Conservation (phyloP, 257 asterid species). For the Marsdenia floribunda region DNA sequence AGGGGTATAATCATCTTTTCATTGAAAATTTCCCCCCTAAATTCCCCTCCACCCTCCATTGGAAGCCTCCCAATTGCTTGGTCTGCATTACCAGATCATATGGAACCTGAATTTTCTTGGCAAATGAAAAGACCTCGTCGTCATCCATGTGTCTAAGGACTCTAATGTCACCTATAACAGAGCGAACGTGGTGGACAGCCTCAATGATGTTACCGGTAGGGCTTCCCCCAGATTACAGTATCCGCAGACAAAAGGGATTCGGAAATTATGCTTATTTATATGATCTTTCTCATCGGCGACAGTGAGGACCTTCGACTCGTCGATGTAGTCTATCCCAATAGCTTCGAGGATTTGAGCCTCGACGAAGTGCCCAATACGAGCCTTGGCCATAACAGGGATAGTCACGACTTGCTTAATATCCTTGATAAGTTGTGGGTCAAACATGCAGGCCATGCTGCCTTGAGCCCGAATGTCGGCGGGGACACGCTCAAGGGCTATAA, state of each 20-base stretch:
- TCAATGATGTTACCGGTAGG: constrained; percentile 76
- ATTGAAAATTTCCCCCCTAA: no score
- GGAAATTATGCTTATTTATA: constrained; percentile 86
- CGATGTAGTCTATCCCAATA: constrained; percentile 76
- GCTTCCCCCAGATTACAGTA: constrained; percentile 95
- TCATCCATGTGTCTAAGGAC: constrained; percentile 80
- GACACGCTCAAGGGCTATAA: constrained; percentile 91
- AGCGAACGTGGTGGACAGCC: constrained; percentile 91
- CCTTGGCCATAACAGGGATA: constrained; percentile 92
- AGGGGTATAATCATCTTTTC: no score
- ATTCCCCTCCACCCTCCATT: constrained; percentile 92
- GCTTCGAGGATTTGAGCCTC: constrained; percentile 93
- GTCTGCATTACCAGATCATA: constrained; percentile 91
- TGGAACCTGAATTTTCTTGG: constrained; percentile 73
- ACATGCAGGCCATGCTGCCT: constrained; percentile 93
- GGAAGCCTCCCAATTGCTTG: constrained; percentile 84
- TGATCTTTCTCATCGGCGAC: constrained; percentile 74
- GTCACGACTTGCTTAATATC: constrained; percentile 85
- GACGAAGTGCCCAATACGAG: constrained; percentile 80
- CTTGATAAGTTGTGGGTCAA: constrained; percentile 79
- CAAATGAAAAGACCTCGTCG: constrained; percentile 80
- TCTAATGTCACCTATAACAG: constrained; percentile 80
- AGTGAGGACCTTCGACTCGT: constrained; percentile 83
- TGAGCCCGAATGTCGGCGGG: constrained; percentile 91
- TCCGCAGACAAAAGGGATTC: constrained; percentile 93